Base-by-base conservation (phyloP, 192 early-diverging fungal genomes). In the Phlyctochytrium bullatum region DNA sequence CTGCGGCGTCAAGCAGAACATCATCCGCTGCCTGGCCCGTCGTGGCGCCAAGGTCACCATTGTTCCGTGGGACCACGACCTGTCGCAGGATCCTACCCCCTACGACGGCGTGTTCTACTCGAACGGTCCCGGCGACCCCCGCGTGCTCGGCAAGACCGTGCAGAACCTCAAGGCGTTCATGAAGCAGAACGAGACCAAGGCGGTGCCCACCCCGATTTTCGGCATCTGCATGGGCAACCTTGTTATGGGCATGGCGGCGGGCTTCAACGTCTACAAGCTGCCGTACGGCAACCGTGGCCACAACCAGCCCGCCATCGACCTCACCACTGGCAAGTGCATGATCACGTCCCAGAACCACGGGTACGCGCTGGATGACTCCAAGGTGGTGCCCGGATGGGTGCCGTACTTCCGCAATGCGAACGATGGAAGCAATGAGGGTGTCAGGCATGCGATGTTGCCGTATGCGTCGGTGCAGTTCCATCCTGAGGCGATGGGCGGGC, bases 201-300 rank as follows among this genome's bases (percentile, higher is more conserved):
- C 40, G 6, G 78, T 85, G 31, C 83, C 80, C 31, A 80, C 84
- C 36, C 95, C 95, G 34, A 92, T 97, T 65, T 97, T 97, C 73
- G 95, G 95, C 62, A 97, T 97, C 74, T 97, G 95, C 79, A 95
- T 97, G 93, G 95, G 95, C 66, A 92, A 97, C 79, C 89, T 92
- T 60, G 64, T 97, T 24, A 82, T 97, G 68, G 95, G 92, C 51
- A 81, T 95, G 80, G 92, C 95, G 6, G 95, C 95, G 35, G 93
- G 93, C 14, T 80, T 92, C 54, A 74, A 88, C 27, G 79, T 86
- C 0, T 93, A 93, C 85, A 97, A 97, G 80, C 79, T 97, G 29
- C 89, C 86, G 54, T 97, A 89, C 62, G 95, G 95, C 50, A 97
- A 97, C 86, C 92, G 95, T 67, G 95, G 93, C 53, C 95, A 97